A percentile compares a stretch with the other conserved stretches of the same genome.
These are phyloP conservation scores for Pseudogymnoascus sp. DNA, from an alignment of 2,329 filamentous ascomycete species.

Conservation along the genomic window DNA sequence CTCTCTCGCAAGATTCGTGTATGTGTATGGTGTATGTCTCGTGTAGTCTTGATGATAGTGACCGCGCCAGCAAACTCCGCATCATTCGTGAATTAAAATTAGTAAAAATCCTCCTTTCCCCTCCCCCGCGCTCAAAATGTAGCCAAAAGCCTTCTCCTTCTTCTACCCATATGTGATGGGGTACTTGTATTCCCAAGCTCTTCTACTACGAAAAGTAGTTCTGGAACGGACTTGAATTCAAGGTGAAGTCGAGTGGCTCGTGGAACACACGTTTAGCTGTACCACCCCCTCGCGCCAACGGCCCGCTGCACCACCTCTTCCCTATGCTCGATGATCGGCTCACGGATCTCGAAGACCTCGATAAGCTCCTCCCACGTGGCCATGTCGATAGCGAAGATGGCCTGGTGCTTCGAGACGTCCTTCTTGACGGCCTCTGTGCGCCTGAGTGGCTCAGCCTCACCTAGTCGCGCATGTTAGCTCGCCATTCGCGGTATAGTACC, in stretches of 20 bases:
- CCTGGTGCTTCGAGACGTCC: constrained; percentile 66
- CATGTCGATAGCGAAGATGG: constrained; percentile 82
- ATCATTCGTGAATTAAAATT: constrained; percentile 6
- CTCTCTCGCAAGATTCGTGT: background rate
- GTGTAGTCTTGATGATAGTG: background rate
- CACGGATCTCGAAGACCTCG: constrained; percentile 63
- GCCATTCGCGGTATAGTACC: constrained; percentile 35
- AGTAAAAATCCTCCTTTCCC: background rate
- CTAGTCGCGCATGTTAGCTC: constrained; percentile 34
- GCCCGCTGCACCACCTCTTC: constrained; percentile 37
- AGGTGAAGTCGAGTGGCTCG: background rate
- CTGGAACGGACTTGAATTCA: background rate
- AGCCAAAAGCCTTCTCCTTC: background rate
- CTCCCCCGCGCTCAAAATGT: background rate
- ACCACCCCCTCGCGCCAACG: constrained; percentile 11
- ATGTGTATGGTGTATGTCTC: constrained; percentile 6
- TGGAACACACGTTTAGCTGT: constrained; percentile 14
- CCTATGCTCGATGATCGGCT: constrained; percentile 79
- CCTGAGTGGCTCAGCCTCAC: constrained; percentile 13
- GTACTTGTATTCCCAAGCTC: background rate
- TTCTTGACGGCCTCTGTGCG: constrained; percentile 32
- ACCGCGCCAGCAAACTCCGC: background rate
- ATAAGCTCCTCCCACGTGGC: constrained; percentile 73
- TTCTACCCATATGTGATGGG: background rate
- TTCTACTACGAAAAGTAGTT: background rate